Percentiles rank a stretch among this genome's conserved stretches.
Conservation (phyloP, 2,329 filamentous ascomycete species). For the Penicillium sp. region DNA sequence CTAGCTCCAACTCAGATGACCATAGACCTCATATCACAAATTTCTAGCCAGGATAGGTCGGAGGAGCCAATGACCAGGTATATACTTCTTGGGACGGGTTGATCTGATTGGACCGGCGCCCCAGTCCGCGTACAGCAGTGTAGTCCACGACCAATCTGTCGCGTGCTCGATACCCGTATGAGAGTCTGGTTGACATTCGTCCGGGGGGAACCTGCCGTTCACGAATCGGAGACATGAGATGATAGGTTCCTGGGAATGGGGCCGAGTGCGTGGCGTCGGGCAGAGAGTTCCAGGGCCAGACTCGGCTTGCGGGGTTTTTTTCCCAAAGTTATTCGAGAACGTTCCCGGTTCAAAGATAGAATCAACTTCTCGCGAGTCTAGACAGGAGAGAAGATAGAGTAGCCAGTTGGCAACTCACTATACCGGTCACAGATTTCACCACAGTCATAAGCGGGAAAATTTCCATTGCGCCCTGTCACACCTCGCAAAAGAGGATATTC, state of each 20-base stretch:
- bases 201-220: conserved; percentile 4
- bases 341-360: neutral
- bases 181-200: neutral
- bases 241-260: conserved; percentile 10
- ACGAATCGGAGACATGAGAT: neutral
- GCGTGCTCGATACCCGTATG: neutral
- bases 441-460: neutral
- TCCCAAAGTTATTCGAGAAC: neutral
- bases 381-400: neutral
- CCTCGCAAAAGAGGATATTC: neutral
- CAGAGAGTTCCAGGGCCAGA: neutral
- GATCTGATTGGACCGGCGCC: neutral
- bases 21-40: neutral
- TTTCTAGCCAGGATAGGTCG: neutral
- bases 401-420: neutral
- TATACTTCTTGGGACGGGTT: neutral
- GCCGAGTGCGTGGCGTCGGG: conserved; percentile 14
- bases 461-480: neutral
- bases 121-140: neutral
- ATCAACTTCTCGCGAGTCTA: too few relatives aligned
- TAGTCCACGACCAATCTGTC: neutral
- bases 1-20: neutral
- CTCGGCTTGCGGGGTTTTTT: conserved; percentile 3
- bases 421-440: neutral
- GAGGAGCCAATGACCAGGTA: neutral